Percentiles rank a stretch among this genome's conserved stretches.
Conservation (phyloP, 1,284 basidiomycete genomes). For the Naganishia liquefaciens region DNA sequence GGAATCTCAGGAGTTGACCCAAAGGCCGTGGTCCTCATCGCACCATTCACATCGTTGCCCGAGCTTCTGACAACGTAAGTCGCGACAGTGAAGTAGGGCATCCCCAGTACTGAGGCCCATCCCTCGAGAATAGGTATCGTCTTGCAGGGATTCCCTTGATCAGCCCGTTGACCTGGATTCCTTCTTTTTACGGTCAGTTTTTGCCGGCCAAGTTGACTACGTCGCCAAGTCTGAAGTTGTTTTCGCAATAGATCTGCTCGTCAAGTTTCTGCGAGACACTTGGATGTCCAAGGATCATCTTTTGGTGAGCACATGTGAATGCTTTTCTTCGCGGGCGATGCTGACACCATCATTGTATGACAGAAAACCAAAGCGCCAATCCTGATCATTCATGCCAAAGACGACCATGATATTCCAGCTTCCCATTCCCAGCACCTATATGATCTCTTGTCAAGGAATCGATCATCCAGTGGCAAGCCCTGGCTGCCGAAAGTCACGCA, state of each 20-base stretch:
- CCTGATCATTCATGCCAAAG: slow-evolving; percentile 73
- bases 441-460: slow-evolving; percentile 57
- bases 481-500: slow-evolving; percentile 29
- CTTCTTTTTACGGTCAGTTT: slow-evolving; percentile 38
- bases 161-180: slow-evolving; percentile 40
- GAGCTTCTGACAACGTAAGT: slow-evolving; percentile 45
- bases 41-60: slow-evolving; percentile 48
- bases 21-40: slow-evolving; percentile 45
- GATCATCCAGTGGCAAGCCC: not conserved
- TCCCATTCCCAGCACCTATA: slow-evolving; percentile 75
- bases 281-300: slow-evolving; percentile 44
- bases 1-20: slow-evolving; percentile 39
- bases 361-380: slow-evolving; percentile 67
- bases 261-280: slow-evolving; percentile 36
- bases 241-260: slow-evolving; percentile 38
- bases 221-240: not conserved
- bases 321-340: not conserved
- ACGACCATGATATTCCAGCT: slow-evolving; percentile 78
- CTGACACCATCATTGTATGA: not conserved
- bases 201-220: not conserved
- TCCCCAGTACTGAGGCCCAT: not conserved
- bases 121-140: slow-evolving; percentile 38
- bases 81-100: no score
- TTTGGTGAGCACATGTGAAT: slow-evolving; percentile 33
- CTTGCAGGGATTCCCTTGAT: slow-evolving; percentile 47